Evolutionary conservation across 768 basidiomycete species (phyloP).

Genomic region (button mushroom (Agaricus bisporus)): DNA sequence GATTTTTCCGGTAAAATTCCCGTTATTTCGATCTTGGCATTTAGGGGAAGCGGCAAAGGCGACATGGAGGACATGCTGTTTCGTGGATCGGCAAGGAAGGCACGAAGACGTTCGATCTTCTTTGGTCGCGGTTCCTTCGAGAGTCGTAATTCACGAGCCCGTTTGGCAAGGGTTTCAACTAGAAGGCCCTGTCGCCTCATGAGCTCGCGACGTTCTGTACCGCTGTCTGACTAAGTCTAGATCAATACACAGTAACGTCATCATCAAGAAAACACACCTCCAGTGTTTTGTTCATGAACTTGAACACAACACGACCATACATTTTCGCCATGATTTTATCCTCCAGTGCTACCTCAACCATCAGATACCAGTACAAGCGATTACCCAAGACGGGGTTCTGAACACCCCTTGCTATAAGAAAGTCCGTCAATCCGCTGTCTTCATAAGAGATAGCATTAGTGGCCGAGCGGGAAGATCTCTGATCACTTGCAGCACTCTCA

Average conservation of each 20-base stretch:
- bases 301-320: conserved; percentile 87
- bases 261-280: conserved; percentile 48
- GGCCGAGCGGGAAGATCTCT: conserved; percentile 65
- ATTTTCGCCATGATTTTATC: conserved; percentile 85
- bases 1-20: conserved; percentile 91
- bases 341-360: conserved; percentile 90
- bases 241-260: not conserved
- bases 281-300: conserved; percentile 82
- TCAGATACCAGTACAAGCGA: conserved; percentile 94
- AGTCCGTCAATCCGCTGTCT: conserved; percentile 90
- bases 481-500: conserved; percentile 76
- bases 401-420: conserved; percentile 82
- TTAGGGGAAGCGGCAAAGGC: conserved; percentile 83
- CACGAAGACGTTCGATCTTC: conserved; percentile 95
- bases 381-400: conserved; percentile 84
- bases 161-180: conserved; percentile 77
- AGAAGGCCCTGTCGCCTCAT: conserved; percentile 89
- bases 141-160: conserved; percentile 80
- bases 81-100: conserved; percentile 79
- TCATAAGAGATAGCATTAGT: conserved; percentile 79
- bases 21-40: conserved; percentile 77
- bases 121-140: conserved; percentile 93
- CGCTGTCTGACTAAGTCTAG: conserved; percentile 53
- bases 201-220: conserved; percentile 78
- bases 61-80: conserved; percentile 75